Conservation (phyloP, 1,284 basidiomycete genomes). For the Somion occarium region DNA sequence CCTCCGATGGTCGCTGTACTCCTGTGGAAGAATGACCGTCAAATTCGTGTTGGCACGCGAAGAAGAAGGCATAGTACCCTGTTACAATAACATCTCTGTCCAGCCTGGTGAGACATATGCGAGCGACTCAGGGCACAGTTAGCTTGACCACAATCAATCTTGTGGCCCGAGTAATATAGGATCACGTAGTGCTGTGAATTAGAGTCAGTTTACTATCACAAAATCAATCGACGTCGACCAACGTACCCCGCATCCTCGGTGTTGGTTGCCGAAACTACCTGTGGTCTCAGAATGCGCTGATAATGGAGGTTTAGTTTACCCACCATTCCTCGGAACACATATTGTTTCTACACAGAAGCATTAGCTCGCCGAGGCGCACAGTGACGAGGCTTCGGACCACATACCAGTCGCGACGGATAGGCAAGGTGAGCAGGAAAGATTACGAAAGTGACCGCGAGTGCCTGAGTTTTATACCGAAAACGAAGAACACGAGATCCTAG, state of each 20-base stretch:
- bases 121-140: conserved; percentile 38
- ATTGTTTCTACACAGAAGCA: not conserved
- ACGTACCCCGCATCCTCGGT: conserved; percentile 58
- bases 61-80: conserved; percentile 18
- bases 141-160: conserved; percentile 36
- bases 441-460: not conserved
- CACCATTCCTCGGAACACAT: conserved; percentile 46
- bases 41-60: not conserved
- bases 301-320: conserved; percentile 12
- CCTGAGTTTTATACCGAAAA: not conserved
- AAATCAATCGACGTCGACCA: not conserved
- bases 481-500: not conserved
- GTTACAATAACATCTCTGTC: conserved; percentile 30
- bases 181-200: conserved; percentile 51
- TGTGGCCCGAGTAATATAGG: conserved; percentile 42
- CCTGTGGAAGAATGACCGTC: conserved; percentile 25
- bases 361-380: not conserved
- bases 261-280: conserved; percentile 56
- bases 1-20: conserved; percentile 34
- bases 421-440: not conserved
- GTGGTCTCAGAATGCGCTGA: conserved; percentile 2
- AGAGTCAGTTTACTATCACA: not conserved
- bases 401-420: not conserved
- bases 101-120: conserved; percentile 39
- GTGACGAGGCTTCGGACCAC: not conserved